A percentile compares a stretch with the other conserved stretches of the same genome.
These are phyloP conservation scores for Colletotrichum tanaceti DNA, from an alignment of 2,329 filamentous ascomycete species.

Conservation along the genomic window DNA sequence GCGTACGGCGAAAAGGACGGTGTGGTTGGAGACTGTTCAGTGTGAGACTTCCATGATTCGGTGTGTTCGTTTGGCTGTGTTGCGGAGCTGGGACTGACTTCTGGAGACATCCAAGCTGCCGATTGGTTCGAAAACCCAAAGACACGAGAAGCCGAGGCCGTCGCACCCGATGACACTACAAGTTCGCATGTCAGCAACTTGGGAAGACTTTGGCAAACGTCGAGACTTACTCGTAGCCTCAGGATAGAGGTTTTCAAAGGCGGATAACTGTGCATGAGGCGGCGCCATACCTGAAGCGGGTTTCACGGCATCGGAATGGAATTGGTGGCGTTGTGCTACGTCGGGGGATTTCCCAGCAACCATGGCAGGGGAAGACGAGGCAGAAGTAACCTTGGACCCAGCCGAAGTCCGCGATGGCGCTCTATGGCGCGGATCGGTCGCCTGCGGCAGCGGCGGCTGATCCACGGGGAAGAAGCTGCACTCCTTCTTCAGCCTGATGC, in stretches of 20 bases:
- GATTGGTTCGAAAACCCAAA: slow-evolving; percentile 56
- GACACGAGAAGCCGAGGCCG: slow-evolving; percentile 45
- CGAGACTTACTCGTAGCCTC: slow-evolving; percentile 58
- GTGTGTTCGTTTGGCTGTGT: slow-evolving; percentile 58
- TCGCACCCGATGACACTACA: slow-evolving; percentile 50
- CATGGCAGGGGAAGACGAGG: slow-evolving; percentile 62
- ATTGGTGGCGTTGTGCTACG: slow-evolving; percentile 53
- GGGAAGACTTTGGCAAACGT: background rate
- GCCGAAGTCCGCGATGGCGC: slow-evolving; percentile 53
- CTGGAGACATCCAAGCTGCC: slow-evolving; percentile 59
- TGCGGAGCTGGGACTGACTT: slow-evolving; percentile 52
- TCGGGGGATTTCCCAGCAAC: slow-evolving; percentile 57
- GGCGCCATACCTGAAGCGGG: slow-evolving; percentile 60
- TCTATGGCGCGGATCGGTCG: slow-evolving; percentile 58
- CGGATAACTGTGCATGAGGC: slow-evolving; percentile 54
- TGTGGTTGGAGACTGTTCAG: slow-evolving; percentile 63
- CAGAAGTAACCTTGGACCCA: slow-evolving; percentile 56
- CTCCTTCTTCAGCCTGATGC: slow-evolving; percentile 92
- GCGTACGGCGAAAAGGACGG: slow-evolving; percentile 63
- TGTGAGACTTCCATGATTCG: slow-evolving; percentile 61
- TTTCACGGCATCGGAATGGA: slow-evolving; percentile 58
- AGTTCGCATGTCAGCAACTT: slow-evolving; percentile 44
- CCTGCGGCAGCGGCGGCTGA: slow-evolving; percentile 66
- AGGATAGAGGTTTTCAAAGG: slow-evolving; percentile 52
- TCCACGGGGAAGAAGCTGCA: slow-evolving; percentile 94